A percentile compares a stretch with the other conserved stretches of the same genome.
Evolutionary conservation across 2,329 filamentous ascomycete species (phyloP).

Genomic region (Tolypocladium tundrense): DNA sequence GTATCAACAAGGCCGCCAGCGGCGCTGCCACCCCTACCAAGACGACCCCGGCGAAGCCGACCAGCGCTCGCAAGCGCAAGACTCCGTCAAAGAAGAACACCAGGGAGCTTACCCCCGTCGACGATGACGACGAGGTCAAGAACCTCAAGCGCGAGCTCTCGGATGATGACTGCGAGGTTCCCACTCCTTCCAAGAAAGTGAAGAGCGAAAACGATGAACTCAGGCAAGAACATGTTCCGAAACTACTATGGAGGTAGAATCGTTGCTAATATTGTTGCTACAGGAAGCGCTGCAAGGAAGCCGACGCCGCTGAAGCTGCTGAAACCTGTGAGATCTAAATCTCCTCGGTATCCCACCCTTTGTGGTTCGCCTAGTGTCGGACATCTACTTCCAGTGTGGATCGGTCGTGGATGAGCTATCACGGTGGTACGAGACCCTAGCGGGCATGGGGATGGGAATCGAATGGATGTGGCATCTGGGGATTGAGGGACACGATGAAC

Average conservation of each 20-base stretch:
- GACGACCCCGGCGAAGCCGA: slow-evolving; percentile 1
- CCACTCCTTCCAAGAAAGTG: slow-evolving; percentile 11
- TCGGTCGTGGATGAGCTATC: too few species aligned
- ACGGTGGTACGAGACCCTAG: too few species aligned
- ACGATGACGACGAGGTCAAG: slow-evolving; percentile 14
- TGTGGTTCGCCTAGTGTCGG: not conserved
- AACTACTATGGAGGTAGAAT: not conserved
- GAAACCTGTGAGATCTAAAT: not conserved
- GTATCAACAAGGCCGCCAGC: slow-evolving; percentile 10
- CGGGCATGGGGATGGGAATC: not conserved
- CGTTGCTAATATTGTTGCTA: not conserved
- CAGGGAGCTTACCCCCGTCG: slow-evolving; percentile 7
- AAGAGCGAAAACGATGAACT: slow-evolving; percentile 2
- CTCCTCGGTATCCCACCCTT: not conserved
- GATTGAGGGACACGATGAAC: not conserved
- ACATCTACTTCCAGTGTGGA: too few species aligned
- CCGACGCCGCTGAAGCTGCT: not conserved
- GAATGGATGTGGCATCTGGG: not conserved
- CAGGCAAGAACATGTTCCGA: not conserved
- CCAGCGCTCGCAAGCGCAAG: slow-evolving; percentile 17
- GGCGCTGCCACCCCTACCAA: slow-evolving; percentile 6
- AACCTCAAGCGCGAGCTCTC: slow-evolving; percentile 15
- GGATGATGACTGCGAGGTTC: not conserved
- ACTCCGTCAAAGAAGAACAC: slow-evolving; percentile 13
- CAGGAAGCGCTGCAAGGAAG: not conserved